These are phyloP conservation scores for Podospora pseudopauciseta DNA, from an alignment of 495 filamentous ascomycete genomes.

Conservation along the genomic window DNA sequence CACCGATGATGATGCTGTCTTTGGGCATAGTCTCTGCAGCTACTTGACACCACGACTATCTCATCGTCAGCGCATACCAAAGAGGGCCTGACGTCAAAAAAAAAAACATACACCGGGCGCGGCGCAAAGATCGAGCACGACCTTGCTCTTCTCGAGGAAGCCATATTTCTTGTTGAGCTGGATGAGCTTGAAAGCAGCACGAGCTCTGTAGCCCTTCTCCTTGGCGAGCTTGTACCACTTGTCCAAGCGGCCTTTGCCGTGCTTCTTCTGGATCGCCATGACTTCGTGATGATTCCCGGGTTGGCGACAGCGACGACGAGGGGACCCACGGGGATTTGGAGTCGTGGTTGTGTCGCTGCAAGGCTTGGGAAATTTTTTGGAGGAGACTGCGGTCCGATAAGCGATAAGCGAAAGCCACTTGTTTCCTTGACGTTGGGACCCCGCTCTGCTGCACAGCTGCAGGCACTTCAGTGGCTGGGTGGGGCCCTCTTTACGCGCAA, in stretches of 20 bases:
- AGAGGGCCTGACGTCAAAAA: neutral
- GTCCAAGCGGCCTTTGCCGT: constrained; percentile 98
- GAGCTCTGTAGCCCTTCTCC: constrained; percentile 94
- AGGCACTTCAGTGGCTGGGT: neutral
- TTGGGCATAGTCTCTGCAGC: constrained; percentile 91
- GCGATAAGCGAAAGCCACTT: constrained; percentile 22
- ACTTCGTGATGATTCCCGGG: constrained; percentile 20
- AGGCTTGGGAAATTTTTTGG: constrained; percentile 23
- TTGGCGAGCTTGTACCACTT: constrained; percentile 91
- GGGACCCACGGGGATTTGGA: neutral
- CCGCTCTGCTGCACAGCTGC: constrained; percentile 6
- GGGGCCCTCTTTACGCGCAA: constrained; percentile 11
- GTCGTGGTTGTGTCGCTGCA: neutral
- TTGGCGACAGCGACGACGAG: constrained; percentile 13
- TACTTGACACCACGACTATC: constrained; percentile 94
- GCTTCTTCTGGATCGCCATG: constrained; percentile 99
- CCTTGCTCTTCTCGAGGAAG: constrained; percentile 94
- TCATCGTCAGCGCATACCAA: neutral
- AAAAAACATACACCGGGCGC: constrained; percentile 74
- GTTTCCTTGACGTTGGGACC: neutral
- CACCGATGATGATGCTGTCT: constrained; percentile 86
- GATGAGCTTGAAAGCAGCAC: constrained; percentile 97
- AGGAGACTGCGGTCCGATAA: constrained; percentile 25
- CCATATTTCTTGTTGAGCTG: constrained; percentile 99
- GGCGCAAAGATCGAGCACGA: constrained; percentile 93